Conservation (phyloP, 257 asterid species). For the Nicotiana obtusifolia region DNA sequence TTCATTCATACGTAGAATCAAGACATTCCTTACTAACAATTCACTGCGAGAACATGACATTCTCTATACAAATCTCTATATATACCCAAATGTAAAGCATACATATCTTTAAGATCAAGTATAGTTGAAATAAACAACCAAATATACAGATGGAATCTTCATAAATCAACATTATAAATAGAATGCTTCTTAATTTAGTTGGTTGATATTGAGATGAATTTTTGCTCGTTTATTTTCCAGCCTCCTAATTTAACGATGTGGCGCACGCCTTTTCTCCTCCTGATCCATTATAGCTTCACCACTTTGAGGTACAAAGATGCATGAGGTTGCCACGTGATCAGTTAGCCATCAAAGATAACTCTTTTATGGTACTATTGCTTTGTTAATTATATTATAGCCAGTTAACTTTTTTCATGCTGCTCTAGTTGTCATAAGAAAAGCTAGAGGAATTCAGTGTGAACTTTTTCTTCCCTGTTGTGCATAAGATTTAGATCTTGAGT, state of each 20-base stretch:
- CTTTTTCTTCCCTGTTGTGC: no score
- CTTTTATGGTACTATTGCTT: no score
- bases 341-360: neutral
- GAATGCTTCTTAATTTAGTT: neutral
- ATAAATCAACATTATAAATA: neutral
- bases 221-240: neutral
- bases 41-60: no score
- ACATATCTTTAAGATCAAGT: neutral
- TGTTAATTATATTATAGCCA: no score
- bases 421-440: no score
- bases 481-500: no score
- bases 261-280: no score
- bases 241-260: neutral
- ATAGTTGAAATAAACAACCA: neutral
- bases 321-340: neutral
- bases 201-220: neutral
- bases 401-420: no score
- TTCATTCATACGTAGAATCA: neutral
- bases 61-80: no score
- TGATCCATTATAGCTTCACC: no score
- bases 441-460: no score
- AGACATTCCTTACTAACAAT: no score
- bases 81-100: neutral
- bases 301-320: neutral
- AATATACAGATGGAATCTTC: neutral